Conservation (phyloP, 495 filamentous ascomycete genomes). For the Hypoxylon lenormandii region DNA sequence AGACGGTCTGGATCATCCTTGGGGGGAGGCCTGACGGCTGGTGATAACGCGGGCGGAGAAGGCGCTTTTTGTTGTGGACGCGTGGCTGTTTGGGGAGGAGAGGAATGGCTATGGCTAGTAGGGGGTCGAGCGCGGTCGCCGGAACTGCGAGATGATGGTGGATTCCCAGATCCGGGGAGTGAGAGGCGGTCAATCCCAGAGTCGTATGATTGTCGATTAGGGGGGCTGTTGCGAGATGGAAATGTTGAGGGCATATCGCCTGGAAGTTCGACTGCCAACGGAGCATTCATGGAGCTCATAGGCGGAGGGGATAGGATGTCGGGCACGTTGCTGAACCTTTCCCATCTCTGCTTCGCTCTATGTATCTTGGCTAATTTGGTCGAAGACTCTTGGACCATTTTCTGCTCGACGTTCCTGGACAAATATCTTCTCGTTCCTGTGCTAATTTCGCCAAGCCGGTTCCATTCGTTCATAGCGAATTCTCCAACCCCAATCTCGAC, state of each 20-base stretch:
- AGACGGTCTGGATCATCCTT: conserved; percentile 62
- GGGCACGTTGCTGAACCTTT: conserved; percentile 50
- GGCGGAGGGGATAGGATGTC: conserved; percentile 50
- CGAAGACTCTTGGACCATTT: conserved; percentile 78
- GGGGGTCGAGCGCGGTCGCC: conserved; percentile 52
- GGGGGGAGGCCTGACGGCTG: conserved; percentile 44
- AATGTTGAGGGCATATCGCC: conserved; percentile 57
- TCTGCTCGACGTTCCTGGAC: conserved; percentile 75
- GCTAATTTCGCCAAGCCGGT: conserved; percentile 89
- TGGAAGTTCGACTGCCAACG: conserved; percentile 62
- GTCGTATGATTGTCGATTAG: conserved; percentile 62
- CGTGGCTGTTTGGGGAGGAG: conserved; percentile 53
- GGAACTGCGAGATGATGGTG: conserved; percentile 60
- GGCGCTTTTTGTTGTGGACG: conserved; percentile 47
- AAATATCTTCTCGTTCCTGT: conserved; percentile 89
- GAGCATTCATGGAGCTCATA: conserved; percentile 52
- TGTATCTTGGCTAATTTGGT: conserved; percentile 88
- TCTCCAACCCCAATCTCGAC: conserved; percentile 97
- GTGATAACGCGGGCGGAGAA: conserved; percentile 49
- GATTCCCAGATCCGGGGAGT: conserved; percentile 46
- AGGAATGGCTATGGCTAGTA: conserved; percentile 43
- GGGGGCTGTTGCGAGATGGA: conserved; percentile 48
- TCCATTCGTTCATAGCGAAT: conserved; percentile 99
- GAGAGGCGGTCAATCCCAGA: conserved; percentile 59
- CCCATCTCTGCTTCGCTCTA: conserved; percentile 66